Conservation (phyloP, 1,284 basidiomycete genomes). For the Fomitiporia mediterranea region DNA sequence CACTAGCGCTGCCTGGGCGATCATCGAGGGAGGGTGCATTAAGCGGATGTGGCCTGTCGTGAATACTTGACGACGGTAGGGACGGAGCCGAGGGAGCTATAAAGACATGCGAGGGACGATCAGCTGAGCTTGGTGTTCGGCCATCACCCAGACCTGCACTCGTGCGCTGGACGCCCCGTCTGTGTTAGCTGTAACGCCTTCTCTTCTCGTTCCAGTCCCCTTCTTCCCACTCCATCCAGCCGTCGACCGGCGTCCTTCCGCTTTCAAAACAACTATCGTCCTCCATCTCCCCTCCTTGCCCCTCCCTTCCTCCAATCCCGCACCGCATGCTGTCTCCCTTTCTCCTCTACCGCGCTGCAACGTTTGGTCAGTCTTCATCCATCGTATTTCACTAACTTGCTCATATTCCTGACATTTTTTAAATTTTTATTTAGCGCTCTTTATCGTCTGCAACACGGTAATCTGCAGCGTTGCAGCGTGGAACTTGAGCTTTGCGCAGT, state of each 20-base stretch:
- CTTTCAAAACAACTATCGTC: slow-evolving; percentile 11
- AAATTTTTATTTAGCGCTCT: slow-evolving; percentile 39
- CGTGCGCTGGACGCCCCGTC: background rate
- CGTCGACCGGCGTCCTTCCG: slow-evolving; percentile 32
- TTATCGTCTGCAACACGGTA: slow-evolving; percentile 61
- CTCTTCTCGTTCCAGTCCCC: background rate
- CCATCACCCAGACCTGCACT: background rate
- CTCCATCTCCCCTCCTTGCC: slow-evolving; percentile 23
- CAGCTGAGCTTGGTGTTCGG: background rate
- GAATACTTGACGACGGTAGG: too few relatives aligned
- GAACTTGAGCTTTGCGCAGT: slow-evolving; percentile 52
- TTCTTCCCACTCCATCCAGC: slow-evolving; percentile 21
- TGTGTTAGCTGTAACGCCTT: background rate
- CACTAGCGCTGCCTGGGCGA: too few relatives aligned
- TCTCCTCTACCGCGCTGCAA: slow-evolving; percentile 22
- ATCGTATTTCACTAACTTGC: background rate
- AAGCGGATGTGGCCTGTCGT: too few relatives aligned
- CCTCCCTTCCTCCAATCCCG: slow-evolving; percentile 11
- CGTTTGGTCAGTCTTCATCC: slow-evolving; percentile 40
- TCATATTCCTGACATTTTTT: background rate
- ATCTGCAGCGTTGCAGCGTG: slow-evolving; percentile 63
- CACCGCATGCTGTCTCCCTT: slow-evolving; percentile 31
- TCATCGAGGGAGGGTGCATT: too few relatives aligned
- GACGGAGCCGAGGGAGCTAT: background rate
- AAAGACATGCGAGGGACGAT: background rate